Base-by-base conservation (phyloP, 768 basidiomycete species). In the Mycena polygramma region DNA sequence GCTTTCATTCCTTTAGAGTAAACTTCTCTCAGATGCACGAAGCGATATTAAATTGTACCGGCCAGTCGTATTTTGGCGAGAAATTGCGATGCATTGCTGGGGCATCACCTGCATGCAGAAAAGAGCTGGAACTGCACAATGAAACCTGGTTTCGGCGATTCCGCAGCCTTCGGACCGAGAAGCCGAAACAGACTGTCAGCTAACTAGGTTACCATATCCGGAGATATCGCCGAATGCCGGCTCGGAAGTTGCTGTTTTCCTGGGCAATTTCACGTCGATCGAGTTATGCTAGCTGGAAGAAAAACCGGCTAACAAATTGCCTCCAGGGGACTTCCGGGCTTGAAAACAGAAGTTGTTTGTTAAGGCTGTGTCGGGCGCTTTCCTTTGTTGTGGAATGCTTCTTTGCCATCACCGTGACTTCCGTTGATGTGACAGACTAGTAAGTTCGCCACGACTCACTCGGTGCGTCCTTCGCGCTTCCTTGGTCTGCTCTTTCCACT, bases 381-480 rank as follows among this genome's bases (percentile, higher is more conserved):
- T 30, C 26, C 10, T 30, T 57, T 70, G 43, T 65, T 61, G 41
- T 62, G 69, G 68, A 66, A 66, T 65, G 58, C 57, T 71, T 71
- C 64, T 57, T 64, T 69, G 67, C 62, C 61, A 53, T 55, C 60
- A 66, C 62, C 22, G 43, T 24, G 49, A 63, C 59, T 66, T 65
- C 66, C 69, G 43, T 41, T 60, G 1, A 30, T 68, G 70, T 71
- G 54, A 71, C 70, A 63, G 43, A 45, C 55, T 63, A 66, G 58
- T 70, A 70, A 39, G 64, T 71, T 66, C 64, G 70, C 70, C 70
- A 71, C 70, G 70, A 71, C 65, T 57, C 70, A 62, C 49, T 39
- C 51, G 60, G 70, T 66, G 53, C 59, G 64, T 46, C 20, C 53
- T 15, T 36, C 39, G 30, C 43, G 55, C 39, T 15, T n/a, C 48